Evolutionary conservation across 139 green algal species (phyloP).

Genomic region (Tetradesmus lagerheimii): DNA sequence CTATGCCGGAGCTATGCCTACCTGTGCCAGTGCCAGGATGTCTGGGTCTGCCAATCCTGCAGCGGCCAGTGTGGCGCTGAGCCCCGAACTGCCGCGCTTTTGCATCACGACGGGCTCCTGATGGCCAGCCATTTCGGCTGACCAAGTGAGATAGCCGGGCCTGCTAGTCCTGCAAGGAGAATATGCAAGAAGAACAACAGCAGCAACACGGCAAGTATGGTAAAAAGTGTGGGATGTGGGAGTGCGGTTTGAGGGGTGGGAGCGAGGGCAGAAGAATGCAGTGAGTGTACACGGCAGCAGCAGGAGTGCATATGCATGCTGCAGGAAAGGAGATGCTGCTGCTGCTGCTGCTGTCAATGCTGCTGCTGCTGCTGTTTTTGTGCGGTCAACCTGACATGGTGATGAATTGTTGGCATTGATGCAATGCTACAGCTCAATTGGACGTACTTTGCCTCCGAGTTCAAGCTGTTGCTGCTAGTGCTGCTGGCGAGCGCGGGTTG

Average conservation of each 20-base stretch:
- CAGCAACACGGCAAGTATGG: not conserved
- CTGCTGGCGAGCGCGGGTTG: not conserved
- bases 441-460: not conserved
- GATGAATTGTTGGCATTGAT: too few relatives aligned
- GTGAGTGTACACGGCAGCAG: not conserved
- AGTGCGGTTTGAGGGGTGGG: not conserved
- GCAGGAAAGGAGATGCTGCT: not conserved
- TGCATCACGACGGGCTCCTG: not conserved
- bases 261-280: not conserved
- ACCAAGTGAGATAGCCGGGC: not conserved
- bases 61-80: not conserved
- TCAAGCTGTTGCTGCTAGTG: not conserved
- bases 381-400: too few relatives aligned
- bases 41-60: constrained; percentile 18
- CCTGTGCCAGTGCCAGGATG: constrained; percentile 21
- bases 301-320: not conserved
- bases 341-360: not conserved
- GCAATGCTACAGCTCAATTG: not conserved
- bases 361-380: not conserved
- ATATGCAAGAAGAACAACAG: too few relatives aligned
- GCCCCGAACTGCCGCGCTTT: not conserved
- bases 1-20: not conserved
- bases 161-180: not conserved
- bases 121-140: not conserved
- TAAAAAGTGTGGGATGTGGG: not conserved